Evolutionary conservation across 768 basidiomycete genomes (phyloP).

Genomic region (Auricularia sp.): DNA sequence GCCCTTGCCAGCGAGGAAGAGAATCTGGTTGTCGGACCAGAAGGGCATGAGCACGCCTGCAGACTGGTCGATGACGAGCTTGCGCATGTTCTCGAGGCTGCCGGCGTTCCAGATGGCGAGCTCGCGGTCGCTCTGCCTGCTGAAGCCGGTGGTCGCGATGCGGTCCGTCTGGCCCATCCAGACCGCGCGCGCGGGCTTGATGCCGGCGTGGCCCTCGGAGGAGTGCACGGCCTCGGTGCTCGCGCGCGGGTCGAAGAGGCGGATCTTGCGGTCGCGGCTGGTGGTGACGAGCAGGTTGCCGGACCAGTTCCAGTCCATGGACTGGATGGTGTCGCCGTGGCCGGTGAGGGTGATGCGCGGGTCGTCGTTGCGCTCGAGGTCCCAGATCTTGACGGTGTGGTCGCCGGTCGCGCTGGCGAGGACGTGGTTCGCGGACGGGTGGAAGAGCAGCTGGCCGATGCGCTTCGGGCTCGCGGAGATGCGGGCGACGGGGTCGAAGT

Average conservation of each 20-base stretch:
- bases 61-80: constrained; percentile 72
- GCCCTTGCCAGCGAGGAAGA: constrained; percentile 88
- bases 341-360: constrained; percentile 53
- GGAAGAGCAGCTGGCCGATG: constrained; percentile 89
- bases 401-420: constrained; percentile 79
- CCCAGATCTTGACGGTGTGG: constrained; percentile 85
- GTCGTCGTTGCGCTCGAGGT: constrained; percentile 65
- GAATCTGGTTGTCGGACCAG: constrained; percentile 89
- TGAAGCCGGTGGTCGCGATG: constrained; percentile 93
- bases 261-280: constrained; percentile 83
- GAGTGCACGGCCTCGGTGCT: constrained; percentile 74
- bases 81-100: constrained; percentile 66
- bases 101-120: constrained; percentile 83
- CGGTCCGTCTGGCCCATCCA: constrained; percentile 89
- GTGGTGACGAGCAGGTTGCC: constrained; percentile 83
- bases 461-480: constrained; percentile 77
- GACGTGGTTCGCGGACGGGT: constrained; percentile 82
- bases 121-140: constrained; percentile 93
- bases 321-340: constrained; percentile 84
- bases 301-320: constrained; percentile 68
- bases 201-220: constrained; percentile 81
- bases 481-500: constrained; percentile 77
- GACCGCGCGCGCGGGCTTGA: constrained; percentile 80
- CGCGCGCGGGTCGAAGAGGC: constrained; percentile 83
- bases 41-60: constrained; percentile 96